These are phyloP conservation scores for Teratosphaeria destructans DNA, from an alignment of 2,329 filamentous ascomycete genomes.

Conservation along the genomic window DNA sequence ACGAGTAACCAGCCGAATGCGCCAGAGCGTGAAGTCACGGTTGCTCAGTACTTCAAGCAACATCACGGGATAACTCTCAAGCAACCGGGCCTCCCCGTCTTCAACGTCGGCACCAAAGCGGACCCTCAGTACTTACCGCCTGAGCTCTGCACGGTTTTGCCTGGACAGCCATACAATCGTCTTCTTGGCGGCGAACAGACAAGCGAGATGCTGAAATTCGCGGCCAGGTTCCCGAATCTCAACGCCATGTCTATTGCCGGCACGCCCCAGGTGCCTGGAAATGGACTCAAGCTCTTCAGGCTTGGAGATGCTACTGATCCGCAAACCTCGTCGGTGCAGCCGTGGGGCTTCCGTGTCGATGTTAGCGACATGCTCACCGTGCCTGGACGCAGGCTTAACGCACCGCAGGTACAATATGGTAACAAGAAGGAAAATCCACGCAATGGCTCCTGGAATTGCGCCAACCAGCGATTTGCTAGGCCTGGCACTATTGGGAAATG, in stretches of 20 bases:
- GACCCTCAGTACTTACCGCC: constrained; percentile 56
- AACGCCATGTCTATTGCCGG: constrained; percentile 57
- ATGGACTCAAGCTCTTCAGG: constrained; percentile 48
- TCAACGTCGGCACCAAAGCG: constrained; percentile 53
- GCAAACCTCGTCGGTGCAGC: constrained; percentile 12
- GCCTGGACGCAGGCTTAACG: constrained; percentile 53
- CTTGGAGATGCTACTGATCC: constrained; percentile 27
- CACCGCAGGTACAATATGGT: constrained; percentile 53
- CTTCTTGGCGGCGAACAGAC: constrained; percentile 54
- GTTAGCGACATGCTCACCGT: constrained; percentile 56
- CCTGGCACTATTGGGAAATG: constrained; percentile 42
- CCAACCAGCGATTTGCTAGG: constrained; percentile 44
- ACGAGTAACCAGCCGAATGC: constrained; percentile 11
- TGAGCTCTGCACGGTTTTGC: constrained; percentile 53
- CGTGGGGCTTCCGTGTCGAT: constrained; percentile 55
- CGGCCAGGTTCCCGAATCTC: constrained; percentile 53
- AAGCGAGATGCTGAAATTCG: constrained; percentile 59
- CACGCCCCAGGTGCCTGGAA: constrained; percentile 24
- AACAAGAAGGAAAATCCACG: constrained; percentile 7
- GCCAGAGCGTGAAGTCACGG: constrained; percentile 34
- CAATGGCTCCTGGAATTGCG: constrained; percentile 23
- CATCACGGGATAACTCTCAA: constrained; percentile 31
- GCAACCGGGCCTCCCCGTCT: constrained; percentile 40
- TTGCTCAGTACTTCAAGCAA: constrained; percentile 41
- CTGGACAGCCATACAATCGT: constrained; percentile 53